Base-by-base conservation (phyloP, 352 stramenopile genomes). In the Plasmopara viticola region DNA sequence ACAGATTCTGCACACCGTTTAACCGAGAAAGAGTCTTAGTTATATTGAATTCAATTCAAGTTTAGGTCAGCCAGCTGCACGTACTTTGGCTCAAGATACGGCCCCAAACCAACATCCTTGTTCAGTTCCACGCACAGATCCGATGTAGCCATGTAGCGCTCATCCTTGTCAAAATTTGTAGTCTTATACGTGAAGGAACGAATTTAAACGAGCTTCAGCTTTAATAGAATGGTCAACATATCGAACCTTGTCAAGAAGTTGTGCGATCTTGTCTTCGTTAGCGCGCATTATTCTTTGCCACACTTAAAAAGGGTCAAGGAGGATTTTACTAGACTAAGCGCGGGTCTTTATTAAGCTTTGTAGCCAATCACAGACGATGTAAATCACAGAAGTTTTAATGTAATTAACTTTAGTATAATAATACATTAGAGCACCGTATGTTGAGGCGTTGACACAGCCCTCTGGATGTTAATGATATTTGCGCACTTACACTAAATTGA, bases 81-180 rank as follows among this genome's bases (percentile, higher is more conserved):
- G 48, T 59, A 95, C 84, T 90, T 93, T 58, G 78, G 66, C 60
- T 95, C 84, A 14, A 95, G 68, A 58, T 86, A 89, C 51, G 70
- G 46, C 29, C 78, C 87, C 41, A 97, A 68, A 50, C 96, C 90
- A 40, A 90, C 68, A 67, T 97, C 93, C 70, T 98, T 95, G 60
- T 87, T 78, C 31, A 99, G 85, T 51, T 98, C 90, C 37, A 89
- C 91, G 70, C 95, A 99, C 40, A 99, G 80, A 73, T 99, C 97
- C 20, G 89, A 98, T 15, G 96, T 99, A 31, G 97, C 97, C 97
- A 99, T 99, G 77, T 99, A 99, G 25, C 97, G 94, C 75, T 99
- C 96, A 88, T 99, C 97, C 69, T 98, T 98, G 81, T 97, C 89
- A 56, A 90, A 95, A 52, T 92, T 78, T 38, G 76, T 90, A 15